Evolutionary conservation across 2,329 filamentous ascomycete genomes (phyloP), one percentile per base, ranked within the genome.

Genomic region (Alternaria brassicicola): DNA sequence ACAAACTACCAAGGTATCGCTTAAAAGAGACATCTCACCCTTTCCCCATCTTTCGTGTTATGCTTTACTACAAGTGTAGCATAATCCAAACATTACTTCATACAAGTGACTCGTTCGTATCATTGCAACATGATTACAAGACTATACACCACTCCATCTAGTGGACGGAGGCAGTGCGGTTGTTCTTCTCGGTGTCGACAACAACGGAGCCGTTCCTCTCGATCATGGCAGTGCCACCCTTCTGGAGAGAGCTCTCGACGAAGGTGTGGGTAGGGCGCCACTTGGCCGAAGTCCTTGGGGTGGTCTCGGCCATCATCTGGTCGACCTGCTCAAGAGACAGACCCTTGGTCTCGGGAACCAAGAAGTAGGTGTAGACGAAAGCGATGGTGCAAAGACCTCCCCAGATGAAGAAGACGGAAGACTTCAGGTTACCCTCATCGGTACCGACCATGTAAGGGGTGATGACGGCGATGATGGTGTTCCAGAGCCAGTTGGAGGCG

Each of bases 281-380:
- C 81, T 86, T 88, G 77, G 85, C 80, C 2, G 89, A 92, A 13
- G 84, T 90, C 61, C 89, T 86, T 41, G 91, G 90, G 5, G 85
- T 91, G 31, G 86, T 88, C 86, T 94, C 90, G 81, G 92, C 90
- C 83, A 94, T 88, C 91, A 95, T 93, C 82, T 86, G 87, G 73
- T 91, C 89, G 65, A 92, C 91, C 79, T 92, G 88, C 76, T 92
- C 89, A 33, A 92, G 80, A 65, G 87, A 89, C 72, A 92, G 86
- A 74, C 89, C 90, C 79, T 88, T 90, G 2, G 89, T 92, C 79
- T 92, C 89, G 65, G 88, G 91, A 17, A 92, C 87, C 81, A 91
- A 86, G 72, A 83, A 85, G 81, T 87, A 93, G 25, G 91, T 89
- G 71, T 92, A 93, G 53, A 90, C 75, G 13, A 77, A 76, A 47